These are phyloP conservation scores for Eucalyptus cloeziana DNA, from an alignment of 345 rosid species.

Conservation along the genomic window DNA sequence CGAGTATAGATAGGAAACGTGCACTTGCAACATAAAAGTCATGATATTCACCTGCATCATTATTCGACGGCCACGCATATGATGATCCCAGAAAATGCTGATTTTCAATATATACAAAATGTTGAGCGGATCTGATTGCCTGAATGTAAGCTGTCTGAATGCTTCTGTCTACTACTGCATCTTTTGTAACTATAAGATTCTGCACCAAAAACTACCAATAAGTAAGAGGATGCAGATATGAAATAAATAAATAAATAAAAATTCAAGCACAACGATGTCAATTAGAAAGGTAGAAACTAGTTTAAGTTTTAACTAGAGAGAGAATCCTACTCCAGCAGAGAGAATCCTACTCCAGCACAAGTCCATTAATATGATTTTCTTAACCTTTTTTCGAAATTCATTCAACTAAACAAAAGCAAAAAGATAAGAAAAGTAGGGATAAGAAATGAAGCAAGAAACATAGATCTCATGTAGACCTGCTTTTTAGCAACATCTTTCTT, in stretches of 20 bases:
- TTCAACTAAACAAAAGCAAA: neutral
- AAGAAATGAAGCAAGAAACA: neutral
- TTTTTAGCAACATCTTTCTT: constrained; percentile 15
- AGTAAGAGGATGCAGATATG: neutral
- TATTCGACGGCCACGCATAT: constrained; percentile 85
- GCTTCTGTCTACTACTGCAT: constrained; percentile 74
- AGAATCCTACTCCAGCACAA: neutral
- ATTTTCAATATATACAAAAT: constrained; percentile 91
- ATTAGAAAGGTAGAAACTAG: neutral
- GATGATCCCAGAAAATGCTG: constrained; percentile 98
- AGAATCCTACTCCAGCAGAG: neutral
- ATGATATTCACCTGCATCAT: constrained; percentile 55
- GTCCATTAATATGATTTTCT: neutral
- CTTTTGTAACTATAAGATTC: constrained; percentile 62
- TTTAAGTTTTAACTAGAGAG: neutral
- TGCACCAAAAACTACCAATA: constrained; percentile 16
- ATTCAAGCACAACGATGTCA: neutral
- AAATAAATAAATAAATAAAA: neutral
- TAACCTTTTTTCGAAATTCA: neutral
- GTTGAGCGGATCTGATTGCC: constrained; percentile 97
- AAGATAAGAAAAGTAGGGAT: neutral
- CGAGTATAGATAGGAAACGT: neutral
- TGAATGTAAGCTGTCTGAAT: constrained; percentile 92
- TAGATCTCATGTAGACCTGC: constrained; percentile 29
- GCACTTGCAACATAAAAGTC: neutral